Evolutionary conservation across 495 filamentous ascomycete genomes (phyloP), one percentile per base, ranked within the genome.

Genomic region (Mytilinidion resinicola): DNA sequence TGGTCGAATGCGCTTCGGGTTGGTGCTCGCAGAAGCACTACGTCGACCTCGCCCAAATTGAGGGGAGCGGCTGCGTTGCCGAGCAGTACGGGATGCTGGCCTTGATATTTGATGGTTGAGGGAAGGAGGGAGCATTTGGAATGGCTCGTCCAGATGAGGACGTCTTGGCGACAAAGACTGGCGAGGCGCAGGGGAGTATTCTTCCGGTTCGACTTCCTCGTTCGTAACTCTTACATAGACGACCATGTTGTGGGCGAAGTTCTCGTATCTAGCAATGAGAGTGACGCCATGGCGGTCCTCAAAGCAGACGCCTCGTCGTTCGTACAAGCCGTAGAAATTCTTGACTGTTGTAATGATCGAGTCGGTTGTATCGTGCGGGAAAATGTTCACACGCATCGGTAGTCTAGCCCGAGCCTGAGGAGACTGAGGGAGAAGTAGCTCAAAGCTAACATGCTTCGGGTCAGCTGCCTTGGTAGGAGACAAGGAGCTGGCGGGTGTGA

Each of bases 281-380:
- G 85, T 95, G 63, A 84, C 89, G 44, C 88, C 89, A 61, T 88
- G 72, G 42, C 85, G 80, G 74, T 96, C 91, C 70, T 97, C 90
- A 62, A 98, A 96, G 73, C 87, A 88, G 68, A 97, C 82, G 56
- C 89, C 87, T 69, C 82, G 82, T 61, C 82, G 80, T 57, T 89
- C 84, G 65, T 95, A 93, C 63, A 97, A 81, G 39, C 91, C 93
- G 70, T 93, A 96, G 76, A 96, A 96, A 75, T 96, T 96, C 77
- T 95, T 96, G 55, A 96, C 91, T 4, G 93, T 96, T 3, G 89
- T 88, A 54, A 96, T 86, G 71, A 98, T 97, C 21, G 90, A 95
- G 60, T 96, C 91, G 5, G 93, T 98, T 46, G 87, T 87, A 76
- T 98, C 93, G 74, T 96, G 90, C 19, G 88, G 88, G 62, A 82